A percentile compares a stretch with the other conserved stretches of the same genome.
Conservation (phyloP, 2,329 filamentous ascomycete species). For the Aspergillus cejpii region DNA sequence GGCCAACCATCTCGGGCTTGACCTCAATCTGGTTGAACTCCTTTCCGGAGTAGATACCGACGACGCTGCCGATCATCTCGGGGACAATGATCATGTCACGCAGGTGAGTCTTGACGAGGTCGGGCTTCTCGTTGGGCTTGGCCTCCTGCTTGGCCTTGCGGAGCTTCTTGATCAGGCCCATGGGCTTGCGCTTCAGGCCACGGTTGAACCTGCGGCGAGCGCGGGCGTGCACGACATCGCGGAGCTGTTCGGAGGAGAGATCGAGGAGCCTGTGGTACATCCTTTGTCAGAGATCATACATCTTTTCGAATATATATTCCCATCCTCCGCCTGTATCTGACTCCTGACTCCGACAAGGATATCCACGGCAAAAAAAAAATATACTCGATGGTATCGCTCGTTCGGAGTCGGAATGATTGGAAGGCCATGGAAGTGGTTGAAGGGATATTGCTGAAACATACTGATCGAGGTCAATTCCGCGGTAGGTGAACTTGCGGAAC, state of each 20-base stretch:
- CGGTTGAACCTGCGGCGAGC: slow-evolving; percentile 99
- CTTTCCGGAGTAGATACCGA: slow-evolving; percentile 99
- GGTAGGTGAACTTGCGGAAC: slow-evolving; percentile 99
- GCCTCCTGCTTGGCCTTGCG: slow-evolving; percentile 99
- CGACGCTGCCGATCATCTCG: slow-evolving; percentile 98
- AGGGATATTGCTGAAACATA: slow-evolving; percentile 49
- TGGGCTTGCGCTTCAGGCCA: slow-evolving; percentile 98
- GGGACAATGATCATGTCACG: slow-evolving; percentile 99
- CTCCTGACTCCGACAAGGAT: slow-evolving; percentile 8
- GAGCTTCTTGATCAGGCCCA: slow-evolving; percentile 99
- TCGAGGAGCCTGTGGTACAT: slow-evolving; percentile 74
- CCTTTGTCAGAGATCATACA: slow-evolving; percentile 26
- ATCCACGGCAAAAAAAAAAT: not conserved
- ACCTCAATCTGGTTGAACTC: slow-evolving; percentile 99
- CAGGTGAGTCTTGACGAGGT: slow-evolving; percentile 98
- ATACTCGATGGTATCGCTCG: slow-evolving; percentile 9
- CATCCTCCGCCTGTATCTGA: slow-evolving; percentile 3
- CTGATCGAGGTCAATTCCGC: slow-evolving; percentile 99
- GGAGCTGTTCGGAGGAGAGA: slow-evolving; percentile 96
- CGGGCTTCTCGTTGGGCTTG: slow-evolving; percentile 99
- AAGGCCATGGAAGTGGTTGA: slow-evolving; percentile 2
- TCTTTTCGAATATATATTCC: slow-evolving; percentile 19
- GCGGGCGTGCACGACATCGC: slow-evolving; percentile 98
- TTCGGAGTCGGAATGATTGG: slow-evolving; percentile 12
- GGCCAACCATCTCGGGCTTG: slow-evolving; percentile 99